Evolutionary conservation across 192 early-diverging fungal genomes (phyloP), one percentile per base, ranked within the genome.

Genomic region (Podila clonocystis): DNA sequence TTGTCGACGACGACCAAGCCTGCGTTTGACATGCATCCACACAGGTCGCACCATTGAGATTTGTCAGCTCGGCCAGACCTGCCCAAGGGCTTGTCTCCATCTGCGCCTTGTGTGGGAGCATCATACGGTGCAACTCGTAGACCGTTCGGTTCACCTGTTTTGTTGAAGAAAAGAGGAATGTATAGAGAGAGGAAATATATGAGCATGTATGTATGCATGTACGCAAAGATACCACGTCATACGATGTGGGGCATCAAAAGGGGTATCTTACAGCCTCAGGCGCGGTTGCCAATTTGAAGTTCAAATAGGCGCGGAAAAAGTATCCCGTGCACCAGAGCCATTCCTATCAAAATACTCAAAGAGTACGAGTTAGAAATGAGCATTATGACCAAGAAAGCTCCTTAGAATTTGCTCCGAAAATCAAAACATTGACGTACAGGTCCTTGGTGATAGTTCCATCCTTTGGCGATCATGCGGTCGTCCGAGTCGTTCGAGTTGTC

Each of bases 391-490:
- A 26, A 13, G 30, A 49, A 26, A 2, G 41, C 19, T 15, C 29
- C 3, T 33, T 29, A 19, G 41, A 41, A 24, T 22, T 24, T 26
- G n/a, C 55, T 26, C 29, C 45, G 57, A 11, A n/a, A 7, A 65
- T 22, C 7, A 24, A 50, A 66, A 5, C 0, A 58, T 48, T 2
- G 12, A 71, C 79, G 55, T 85, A 85, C 84, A 63, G 96, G 96
- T 33, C 97, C 98, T 79, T 98, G 94, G 68, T 99, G 97, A 78
- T 99, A 99, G 75, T 99, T 99, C 84, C 94, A 94, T 22, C 98
- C 98, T 69, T 99, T 97, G 4, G 98, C 97, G 2, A 97, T 89
- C 13, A 91, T 84, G 11, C 91, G 82, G 68, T 99, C 97, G 55
- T 82, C 78, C 17, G 91, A 91, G 69, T 99, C 96, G 77, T 99